A percentile compares a stretch with the other conserved stretches of the same genome.
Evolutionary conservation across 2,329 filamentous ascomycete genomes (phyloP).

Genomic region (Exserohilum rostratum): DNA sequence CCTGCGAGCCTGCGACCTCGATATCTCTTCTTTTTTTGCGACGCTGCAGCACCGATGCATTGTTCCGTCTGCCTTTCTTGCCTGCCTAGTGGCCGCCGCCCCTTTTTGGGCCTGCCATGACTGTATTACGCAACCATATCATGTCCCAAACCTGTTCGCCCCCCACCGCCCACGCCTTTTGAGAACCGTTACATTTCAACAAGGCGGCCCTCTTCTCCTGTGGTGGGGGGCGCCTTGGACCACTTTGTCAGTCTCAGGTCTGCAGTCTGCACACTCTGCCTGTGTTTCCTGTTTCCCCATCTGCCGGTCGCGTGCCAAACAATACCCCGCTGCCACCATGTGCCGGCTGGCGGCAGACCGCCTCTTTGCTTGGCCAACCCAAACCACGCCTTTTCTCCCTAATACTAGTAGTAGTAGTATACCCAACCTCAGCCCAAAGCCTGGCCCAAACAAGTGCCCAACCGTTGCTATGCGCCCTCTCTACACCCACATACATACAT

Average conservation of each 20-base stretch:
- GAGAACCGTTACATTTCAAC: conserved; percentile 3
- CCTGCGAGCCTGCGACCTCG: too few relatives aligned
- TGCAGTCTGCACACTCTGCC: too few relatives aligned
- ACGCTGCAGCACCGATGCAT: conserved; percentile 20
- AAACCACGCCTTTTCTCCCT: neutral
- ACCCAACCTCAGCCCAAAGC: conserved; percentile 17
- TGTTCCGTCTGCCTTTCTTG: neutral
- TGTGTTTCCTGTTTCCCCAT: too few relatives aligned
- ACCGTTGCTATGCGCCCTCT: conserved; percentile 31
- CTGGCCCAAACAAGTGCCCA: conserved; percentile 32
- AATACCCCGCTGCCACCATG: conserved; percentile 20
- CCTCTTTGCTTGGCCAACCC: conserved; percentile 14
- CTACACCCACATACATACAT: conserved; percentile 7
- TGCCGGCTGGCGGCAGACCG: conserved; percentile 17
- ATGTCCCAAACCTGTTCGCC: neutral
- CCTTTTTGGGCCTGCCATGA: neutral
- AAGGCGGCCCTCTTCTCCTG: conserved; percentile 1
- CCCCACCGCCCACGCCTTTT: neutral
- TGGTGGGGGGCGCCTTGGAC: too few relatives aligned
- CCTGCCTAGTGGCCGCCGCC: too few relatives aligned
- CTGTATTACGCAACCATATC: conserved; percentile 22
- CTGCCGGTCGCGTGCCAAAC: conserved; percentile 13
- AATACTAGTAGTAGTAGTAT: neutral
- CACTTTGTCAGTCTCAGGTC: too few relatives aligned
- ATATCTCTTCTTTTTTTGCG: conserved; percentile 15